phyloP scores from a whole-genome alignment of 1,284 basidiomycete species.

The Trametes versicolor region DNA sequence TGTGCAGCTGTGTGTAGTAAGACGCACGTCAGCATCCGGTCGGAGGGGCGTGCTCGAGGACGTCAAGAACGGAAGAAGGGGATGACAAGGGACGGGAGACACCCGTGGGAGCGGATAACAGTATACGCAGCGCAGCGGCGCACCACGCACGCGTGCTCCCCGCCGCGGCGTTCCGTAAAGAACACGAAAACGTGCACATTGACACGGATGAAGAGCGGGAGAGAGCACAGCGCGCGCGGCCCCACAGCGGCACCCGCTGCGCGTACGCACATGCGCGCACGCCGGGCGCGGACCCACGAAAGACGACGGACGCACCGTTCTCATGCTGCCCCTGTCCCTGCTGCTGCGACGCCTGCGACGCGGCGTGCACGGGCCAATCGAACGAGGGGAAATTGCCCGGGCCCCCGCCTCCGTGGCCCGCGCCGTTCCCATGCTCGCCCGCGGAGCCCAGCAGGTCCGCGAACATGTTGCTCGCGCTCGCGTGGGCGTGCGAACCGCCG shows the following conservation, averaged over 20 bases:
- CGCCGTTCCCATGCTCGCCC: conserved; percentile 30
- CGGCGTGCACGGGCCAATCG: conserved; percentile 42
- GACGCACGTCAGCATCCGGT: conserved; percentile 5
- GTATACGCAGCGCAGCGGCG: neutral
- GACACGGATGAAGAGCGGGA: neutral
- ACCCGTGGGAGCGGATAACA: conserved; percentile 7
- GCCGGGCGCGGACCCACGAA: neutral
- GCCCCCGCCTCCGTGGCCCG: conserved; percentile 20
- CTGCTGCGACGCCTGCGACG: conserved; percentile 32
- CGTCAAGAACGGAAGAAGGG: neutral
- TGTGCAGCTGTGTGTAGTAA: conserved; percentile 15
- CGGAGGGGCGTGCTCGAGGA: neutral
- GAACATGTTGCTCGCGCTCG: conserved; percentile 31
- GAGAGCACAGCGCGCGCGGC: neutral
- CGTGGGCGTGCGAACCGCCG: conserved; percentile 16
- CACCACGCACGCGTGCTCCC: neutral
- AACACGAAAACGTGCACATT: neutral
- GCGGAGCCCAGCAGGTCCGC: conserved; percentile 36
- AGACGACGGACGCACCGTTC: conserved; percentile 29
- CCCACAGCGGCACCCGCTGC: neutral
- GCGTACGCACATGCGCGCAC: neutral
- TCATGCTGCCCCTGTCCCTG: conserved; percentile 32
- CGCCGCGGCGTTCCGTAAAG: conserved; percentile 9
- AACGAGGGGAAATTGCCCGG: conserved; percentile 35
- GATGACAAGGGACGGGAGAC: conserved; percentile 7